phyloP scores from a whole-genome alignment of 139 green algal genomes.

The Chlorella sorokiniana region DNA sequence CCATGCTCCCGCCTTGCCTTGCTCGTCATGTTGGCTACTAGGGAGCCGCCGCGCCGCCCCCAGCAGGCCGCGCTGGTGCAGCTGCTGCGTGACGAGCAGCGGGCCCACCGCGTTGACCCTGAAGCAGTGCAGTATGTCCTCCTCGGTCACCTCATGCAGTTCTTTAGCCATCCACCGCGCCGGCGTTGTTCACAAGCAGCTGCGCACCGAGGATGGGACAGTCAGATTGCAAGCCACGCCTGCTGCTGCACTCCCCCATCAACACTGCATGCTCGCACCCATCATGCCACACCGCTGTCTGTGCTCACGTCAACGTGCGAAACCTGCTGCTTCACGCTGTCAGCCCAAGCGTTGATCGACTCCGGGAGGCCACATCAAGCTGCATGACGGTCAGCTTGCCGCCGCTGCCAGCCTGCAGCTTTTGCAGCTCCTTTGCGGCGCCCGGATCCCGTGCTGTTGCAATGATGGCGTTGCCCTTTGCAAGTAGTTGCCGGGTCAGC shows the following conservation, averaged over 20 bases:
- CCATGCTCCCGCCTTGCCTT: neutral
- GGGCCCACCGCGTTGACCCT: conserved; percentile 55
- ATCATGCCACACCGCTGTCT: neutral
- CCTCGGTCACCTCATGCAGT: conserved; percentile 37
- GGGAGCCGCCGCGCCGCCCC: neutral
- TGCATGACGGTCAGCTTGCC: conserved; percentile 9
- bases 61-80: conserved; percentile 43
- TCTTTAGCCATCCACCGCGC: conserved; percentile 9
- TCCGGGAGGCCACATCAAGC: conserved; percentile 35
- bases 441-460: conserved; percentile 43
- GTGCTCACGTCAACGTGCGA: conserved; percentile 5
- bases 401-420: neutral
- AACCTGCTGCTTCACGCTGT: neutral
- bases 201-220: too few species aligned
- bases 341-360: conserved; percentile 26
- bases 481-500: conserved; percentile 50
- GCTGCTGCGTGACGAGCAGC: conserved; percentile 60
- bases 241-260: too few species aligned
- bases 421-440: conserved; percentile 8
- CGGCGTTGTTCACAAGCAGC: conserved; percentile 64
- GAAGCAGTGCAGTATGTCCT: conserved; percentile 62
- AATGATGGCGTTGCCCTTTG: conserved; percentile 50
- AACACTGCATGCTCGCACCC: neutral
- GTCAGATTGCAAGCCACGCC: too few species aligned
- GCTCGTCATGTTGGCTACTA: conserved; percentile 7